Percentiles rank a stretch among this genome's conserved stretches.
These are phyloP conservation scores for Penicillium pulvis DNA, from an alignment of 495 filamentous ascomycete species.

Conservation along the genomic window DNA sequence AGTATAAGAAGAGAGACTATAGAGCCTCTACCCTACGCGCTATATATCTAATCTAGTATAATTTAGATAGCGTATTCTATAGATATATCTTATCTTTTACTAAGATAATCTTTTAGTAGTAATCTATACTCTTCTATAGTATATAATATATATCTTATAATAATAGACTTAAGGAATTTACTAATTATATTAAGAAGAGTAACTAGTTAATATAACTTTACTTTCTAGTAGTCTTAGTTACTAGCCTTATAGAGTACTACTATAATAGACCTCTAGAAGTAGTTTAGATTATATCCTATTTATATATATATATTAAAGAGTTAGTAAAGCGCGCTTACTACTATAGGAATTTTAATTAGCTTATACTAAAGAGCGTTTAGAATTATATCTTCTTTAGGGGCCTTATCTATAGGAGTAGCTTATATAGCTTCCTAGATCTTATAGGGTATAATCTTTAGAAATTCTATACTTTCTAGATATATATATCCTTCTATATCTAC, in stretches of 20 bases:
- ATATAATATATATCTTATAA: conserved; percentile 18
- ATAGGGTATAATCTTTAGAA: neutral
- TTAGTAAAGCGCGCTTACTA: neutral
- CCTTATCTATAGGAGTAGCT: neutral
- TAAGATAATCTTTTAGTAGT: conserved; percentile 16
- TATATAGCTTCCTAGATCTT: conserved; percentile 9
- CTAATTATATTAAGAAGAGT: conserved; percentile 31
- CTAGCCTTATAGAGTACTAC: conserved; percentile 23
- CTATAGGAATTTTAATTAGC: neutral
- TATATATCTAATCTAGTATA: conserved; percentile 19
- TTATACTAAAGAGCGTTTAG: conserved; percentile 14
- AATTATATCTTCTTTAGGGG: conserved; percentile 11
- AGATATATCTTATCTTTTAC: conserved; percentile 18
- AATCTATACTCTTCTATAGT: conserved; percentile 15
- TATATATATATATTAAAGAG: conserved; percentile 12
- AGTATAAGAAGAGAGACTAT: conserved; percentile 20
- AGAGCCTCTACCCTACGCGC: conserved; percentile 18
- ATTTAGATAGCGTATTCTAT: conserved; percentile 24
- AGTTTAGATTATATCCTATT: conserved; percentile 8
- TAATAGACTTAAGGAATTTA: conserved; percentile 25
- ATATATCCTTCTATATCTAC: conserved; percentile 1
- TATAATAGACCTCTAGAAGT: conserved; percentile 23
- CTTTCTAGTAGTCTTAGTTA: conserved; percentile 15
- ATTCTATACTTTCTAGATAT: conserved; percentile 5
- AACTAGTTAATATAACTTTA: conserved; percentile 27